Percentiles rank a stretch among this genome's conserved stretches.
phyloP scores from a whole-genome alignment of 2,329 filamentous ascomycete genomes.

The Phaeosphaeriaceae sp. region DNA sequence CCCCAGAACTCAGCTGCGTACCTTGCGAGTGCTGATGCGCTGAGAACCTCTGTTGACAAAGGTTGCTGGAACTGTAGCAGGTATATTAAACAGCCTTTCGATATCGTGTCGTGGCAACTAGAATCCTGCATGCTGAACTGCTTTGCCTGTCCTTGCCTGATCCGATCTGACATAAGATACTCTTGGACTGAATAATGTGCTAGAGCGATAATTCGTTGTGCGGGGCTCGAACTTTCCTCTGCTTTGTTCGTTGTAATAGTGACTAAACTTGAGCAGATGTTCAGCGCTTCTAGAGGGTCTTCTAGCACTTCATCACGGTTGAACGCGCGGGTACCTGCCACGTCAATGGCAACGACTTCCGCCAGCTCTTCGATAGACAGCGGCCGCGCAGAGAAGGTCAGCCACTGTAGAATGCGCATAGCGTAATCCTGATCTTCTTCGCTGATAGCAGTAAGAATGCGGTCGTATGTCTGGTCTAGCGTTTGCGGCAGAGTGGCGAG shows the following conservation, averaged over 20 bases:
- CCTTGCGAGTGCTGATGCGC: slow-evolving; percentile 23
- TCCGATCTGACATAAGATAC: slow-evolving; percentile 40
- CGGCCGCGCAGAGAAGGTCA: slow-evolving; percentile 30
- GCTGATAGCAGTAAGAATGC: slow-evolving; percentile 30
- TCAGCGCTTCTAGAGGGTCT: slow-evolving; percentile 41
- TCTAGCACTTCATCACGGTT: slow-evolving; percentile 43
- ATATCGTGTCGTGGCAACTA: slow-evolving; percentile 26
- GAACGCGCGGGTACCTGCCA: slow-evolving; percentile 32
- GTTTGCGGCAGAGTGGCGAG: slow-evolving; percentile 29
- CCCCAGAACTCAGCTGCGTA: slow-evolving; percentile 40
- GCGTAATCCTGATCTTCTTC: slow-evolving; percentile 22
- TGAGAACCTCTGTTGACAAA: slow-evolving; percentile 6
- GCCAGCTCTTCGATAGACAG: slow-evolving; percentile 28
- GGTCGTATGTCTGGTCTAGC: slow-evolving; percentile 37
- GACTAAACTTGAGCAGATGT: slow-evolving; percentile 43
- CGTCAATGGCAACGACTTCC: slow-evolving; percentile 35
- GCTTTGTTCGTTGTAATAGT: slow-evolving; percentile 19
- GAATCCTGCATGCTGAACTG: slow-evolving; percentile 31
- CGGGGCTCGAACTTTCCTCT: not conserved
- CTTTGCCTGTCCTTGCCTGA: slow-evolving; percentile 23
- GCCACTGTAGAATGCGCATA: slow-evolving; percentile 31
- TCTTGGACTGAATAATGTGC: slow-evolving; percentile 48
- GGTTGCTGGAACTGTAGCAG: slow-evolving; percentile 28
- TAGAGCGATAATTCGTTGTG: slow-evolving; percentile 18
- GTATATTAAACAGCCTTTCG: slow-evolving; percentile 33